A percentile compares a stretch with the other conserved stretches of the same genome.
Evolutionary conservation across 1,284 basidiomycete genomes (phyloP).

Genomic region (Apiotrichum veenhuisii): DNA sequence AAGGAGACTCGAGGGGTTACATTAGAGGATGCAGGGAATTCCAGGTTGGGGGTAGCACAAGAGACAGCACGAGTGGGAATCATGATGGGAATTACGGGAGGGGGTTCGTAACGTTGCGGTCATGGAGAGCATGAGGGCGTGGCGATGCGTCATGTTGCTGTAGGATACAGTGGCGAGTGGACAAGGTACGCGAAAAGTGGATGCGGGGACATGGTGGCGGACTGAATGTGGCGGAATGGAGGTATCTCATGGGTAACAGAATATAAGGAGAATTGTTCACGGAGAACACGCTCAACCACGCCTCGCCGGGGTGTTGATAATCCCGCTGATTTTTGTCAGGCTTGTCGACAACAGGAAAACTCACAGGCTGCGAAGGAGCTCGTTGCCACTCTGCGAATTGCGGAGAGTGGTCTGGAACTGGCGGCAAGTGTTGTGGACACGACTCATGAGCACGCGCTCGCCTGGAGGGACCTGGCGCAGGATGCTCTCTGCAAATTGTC

Average conservation of each 20-base stretch:
- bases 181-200: background rate
- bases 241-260: background rate
- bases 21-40: background rate
- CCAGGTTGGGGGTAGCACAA: background rate
- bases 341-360: background rate
- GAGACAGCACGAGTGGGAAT: background rate
- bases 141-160: too few relatives aligned
- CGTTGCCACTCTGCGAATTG: slow-evolving; percentile 45
- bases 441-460: slow-evolving; percentile 27
- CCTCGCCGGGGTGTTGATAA: slow-evolving; percentile 20
- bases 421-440: slow-evolving; percentile 36
- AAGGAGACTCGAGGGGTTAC: background rate
- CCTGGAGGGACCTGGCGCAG: slow-evolving; percentile 25
- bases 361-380: slow-evolving; percentile 26
- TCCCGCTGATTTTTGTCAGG: slow-evolving; percentile 11
- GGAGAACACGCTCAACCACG: slow-evolving; percentile 1
- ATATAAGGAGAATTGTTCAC: background rate
- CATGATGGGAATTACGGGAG: background rate
- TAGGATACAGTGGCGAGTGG: too few relatives aligned
- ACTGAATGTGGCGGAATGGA: background rate
- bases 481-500: background rate
- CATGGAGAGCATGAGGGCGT: too few relatives aligned
- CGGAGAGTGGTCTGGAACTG: slow-evolving; percentile 42
- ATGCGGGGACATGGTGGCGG: background rate
- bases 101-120: too few relatives aligned